These are phyloP conservation scores for Sextonia rubra DNA, from an alignment of 164 flowering plant genomes.

Conservation along the genomic window DNA sequence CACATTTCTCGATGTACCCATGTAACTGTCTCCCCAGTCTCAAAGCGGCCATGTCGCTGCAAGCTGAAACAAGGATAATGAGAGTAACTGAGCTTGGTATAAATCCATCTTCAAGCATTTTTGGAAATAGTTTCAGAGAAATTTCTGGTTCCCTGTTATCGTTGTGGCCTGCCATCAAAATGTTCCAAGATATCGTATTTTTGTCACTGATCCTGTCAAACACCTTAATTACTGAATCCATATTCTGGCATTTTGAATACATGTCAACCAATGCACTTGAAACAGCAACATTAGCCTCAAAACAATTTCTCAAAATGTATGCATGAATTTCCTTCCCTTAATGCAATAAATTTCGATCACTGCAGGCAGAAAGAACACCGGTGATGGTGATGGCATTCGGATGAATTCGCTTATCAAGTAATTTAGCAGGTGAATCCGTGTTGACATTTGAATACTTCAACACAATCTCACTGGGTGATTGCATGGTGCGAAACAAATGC, in stretches of 20 bases:
- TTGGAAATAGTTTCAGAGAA: conserved; percentile 21
- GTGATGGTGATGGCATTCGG: conserved; percentile 32
- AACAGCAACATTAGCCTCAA: conserved; percentile 28
- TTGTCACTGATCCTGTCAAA: conserved; percentile 30
- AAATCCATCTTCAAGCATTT: conserved; percentile 33
- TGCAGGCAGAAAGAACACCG: conserved; percentile 51
- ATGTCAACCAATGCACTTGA: conserved; percentile 41
- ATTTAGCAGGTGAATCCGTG: conserved; percentile 8
- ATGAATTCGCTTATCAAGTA: conserved; percentile 5
- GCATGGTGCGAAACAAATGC: conserved; percentile 37
- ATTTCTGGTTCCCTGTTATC: conserved; percentile 26
- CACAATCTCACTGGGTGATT: conserved; percentile 14
- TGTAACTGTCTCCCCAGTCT: conserved; percentile 35
- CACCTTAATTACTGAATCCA: conserved; percentile 30
- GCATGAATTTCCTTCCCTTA: conserved; percentile 48
- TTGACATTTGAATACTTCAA: background rate
- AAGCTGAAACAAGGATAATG: conserved; percentile 37
- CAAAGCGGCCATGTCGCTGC: conserved; percentile 26
- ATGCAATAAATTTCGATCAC: conserved; percentile 17
- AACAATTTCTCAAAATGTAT: conserved; percentile 24
- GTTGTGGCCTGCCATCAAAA: conserved; percentile 34
- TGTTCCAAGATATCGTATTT: conserved; percentile 42
- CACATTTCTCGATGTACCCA: conserved; percentile 27
- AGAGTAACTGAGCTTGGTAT: conserved; percentile 33
- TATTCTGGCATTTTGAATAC: conserved; percentile 40